These are phyloP conservation scores for Dictyophora rubrovolvata DNA, from an alignment of 768 basidiomycete species.

Conservation along the genomic window DNA sequence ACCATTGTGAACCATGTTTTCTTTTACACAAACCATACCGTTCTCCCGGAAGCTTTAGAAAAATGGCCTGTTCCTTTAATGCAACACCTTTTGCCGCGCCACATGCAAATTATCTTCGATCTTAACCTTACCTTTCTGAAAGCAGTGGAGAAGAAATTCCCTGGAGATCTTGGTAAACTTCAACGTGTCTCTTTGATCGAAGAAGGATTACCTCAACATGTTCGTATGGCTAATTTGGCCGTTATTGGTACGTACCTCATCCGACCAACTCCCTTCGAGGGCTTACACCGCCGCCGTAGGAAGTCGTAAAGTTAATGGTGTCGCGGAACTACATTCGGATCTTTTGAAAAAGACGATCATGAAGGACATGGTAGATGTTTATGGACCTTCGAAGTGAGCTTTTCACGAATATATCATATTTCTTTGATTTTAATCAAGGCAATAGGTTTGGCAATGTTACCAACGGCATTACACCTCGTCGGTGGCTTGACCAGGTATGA, in stretches of 20 bases:
- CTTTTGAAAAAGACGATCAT: constrained; percentile 76
- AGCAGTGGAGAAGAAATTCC: constrained; percentile 86
- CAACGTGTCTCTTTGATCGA: constrained; percentile 88
- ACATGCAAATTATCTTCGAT: constrained; percentile 89
- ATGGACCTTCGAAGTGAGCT: constrained; percentile 66
- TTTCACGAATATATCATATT: not conserved
- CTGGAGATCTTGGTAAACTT: constrained; percentile 72
- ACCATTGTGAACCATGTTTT: constrained; percentile 80
- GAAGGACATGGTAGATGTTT: constrained; percentile 91
- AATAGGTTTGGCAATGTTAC: constrained; percentile 78
- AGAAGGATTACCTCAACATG: constrained; percentile 78
- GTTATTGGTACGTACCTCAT: constrained; percentile 47
- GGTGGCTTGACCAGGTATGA: constrained; percentile 75
- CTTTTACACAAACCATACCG: constrained; percentile 94
- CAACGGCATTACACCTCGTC: constrained; percentile 88
- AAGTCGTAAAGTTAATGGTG: constrained; percentile 86
- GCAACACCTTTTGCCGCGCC: constrained; percentile 77
- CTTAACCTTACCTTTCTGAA: constrained; percentile 46
- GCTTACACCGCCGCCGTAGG: constrained; percentile 25
- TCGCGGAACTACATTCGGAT: constrained; percentile 89
- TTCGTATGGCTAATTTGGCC: constrained; percentile 88
- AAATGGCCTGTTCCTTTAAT: constrained; percentile 90
- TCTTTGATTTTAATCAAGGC: constrained; percentile 9
- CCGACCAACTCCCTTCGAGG: constrained; percentile 7
- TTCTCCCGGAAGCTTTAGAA: constrained; percentile 48